These are phyloP conservation scores for Geum urbanum DNA, from an alignment of 306 rosid genomes.

Conservation along the genomic window DNA sequence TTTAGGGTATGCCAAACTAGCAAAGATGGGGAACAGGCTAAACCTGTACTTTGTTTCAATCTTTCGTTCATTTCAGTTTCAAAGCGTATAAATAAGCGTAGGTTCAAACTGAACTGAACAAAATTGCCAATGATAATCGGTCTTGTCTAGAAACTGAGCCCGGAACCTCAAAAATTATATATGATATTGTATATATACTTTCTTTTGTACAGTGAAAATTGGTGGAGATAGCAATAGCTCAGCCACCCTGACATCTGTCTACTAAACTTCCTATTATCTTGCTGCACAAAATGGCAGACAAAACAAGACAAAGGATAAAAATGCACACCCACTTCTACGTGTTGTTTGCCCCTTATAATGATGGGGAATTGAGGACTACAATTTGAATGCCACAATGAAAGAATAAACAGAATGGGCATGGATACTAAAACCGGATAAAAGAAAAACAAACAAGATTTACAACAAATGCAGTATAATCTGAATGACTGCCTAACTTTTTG, in stretches of 20 bases:
- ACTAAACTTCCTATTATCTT: conserved; percentile 33
- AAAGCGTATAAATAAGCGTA: not conserved
- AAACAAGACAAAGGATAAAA: conserved; percentile 8
- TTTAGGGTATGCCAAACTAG: too few species aligned
- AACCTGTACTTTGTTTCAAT: too few species aligned
- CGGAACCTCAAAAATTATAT: conserved; percentile 17
- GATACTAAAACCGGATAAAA: conserved; percentile 27
- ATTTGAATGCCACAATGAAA: conserved; percentile 53
- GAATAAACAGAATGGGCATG: conserved; percentile 61
- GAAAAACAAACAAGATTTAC: conserved; percentile 44
- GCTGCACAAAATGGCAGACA: conserved; percentile 30
- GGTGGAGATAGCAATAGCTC: conserved; percentile 43
- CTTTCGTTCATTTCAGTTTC: not conserved
- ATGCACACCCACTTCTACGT: conserved; percentile 37
- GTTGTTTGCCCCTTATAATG: conserved; percentile 36
- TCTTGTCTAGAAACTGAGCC: not conserved
- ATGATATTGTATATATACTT: conserved; percentile 21
- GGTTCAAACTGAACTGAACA: not conserved
- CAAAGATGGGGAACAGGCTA: too few species aligned
- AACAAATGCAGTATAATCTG: conserved; percentile 43
- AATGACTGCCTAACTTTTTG: conserved; percentile 32
- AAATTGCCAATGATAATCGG: not conserved
- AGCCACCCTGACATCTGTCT: conserved; percentile 29
- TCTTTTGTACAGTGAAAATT: conserved; percentile 48
- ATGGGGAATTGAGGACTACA: conserved; percentile 18